Conservation (phyloP, 805 yeast genomes). For the Starmerella etchellsii region DNA sequence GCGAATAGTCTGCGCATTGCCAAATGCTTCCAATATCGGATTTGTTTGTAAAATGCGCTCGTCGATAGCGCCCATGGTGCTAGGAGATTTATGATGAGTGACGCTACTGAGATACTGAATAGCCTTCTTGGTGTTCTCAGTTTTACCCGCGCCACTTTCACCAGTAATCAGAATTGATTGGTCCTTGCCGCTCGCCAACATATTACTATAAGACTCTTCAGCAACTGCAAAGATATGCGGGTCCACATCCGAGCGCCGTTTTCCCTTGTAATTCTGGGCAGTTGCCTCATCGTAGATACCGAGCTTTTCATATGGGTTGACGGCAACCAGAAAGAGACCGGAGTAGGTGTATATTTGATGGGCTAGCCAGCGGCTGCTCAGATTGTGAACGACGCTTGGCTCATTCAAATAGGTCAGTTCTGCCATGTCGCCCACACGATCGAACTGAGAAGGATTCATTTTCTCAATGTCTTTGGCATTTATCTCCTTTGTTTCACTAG, state of each 20-base stretch:
- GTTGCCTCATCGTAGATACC: conserved; percentile 55
- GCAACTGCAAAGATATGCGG: conserved; percentile 92
- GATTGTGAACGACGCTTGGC: conserved; percentile 83
- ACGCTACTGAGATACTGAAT: conserved; percentile 81
- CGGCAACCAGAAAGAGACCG: conserved; percentile 87
- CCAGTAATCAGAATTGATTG: conserved; percentile 96
- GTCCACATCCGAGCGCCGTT: conserved; percentile 35
- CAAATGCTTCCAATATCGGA: conserved; percentile 91
- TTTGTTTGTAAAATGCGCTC: conserved; percentile 81
- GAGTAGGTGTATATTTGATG: conserved; percentile 86
- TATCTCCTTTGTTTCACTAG: conserved; percentile 29
- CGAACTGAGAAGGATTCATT: conserved; percentile 82
- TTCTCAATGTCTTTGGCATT: conserved; percentile 35
- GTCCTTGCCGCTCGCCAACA: conserved; percentile 54
- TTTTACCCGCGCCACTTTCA: conserved; percentile 97
- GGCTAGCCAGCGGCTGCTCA: conserved; percentile 60
- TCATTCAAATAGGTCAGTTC: conserved; percentile 88
- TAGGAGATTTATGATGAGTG: conserved; percentile 25
- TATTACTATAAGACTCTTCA: conserved; percentile 69
- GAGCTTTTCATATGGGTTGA: conserved; percentile 74
- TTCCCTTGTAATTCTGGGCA: conserved; percentile 42
- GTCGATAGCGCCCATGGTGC: conserved; percentile 38
- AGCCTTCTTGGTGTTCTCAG: conserved; percentile 91
- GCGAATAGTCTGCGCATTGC: conserved; percentile 90
- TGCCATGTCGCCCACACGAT: conserved; percentile 88